These are phyloP conservation scores for Corchorus olitorius DNA, from an alignment of 345 rosid genomes.

Conservation along the genomic window DNA sequence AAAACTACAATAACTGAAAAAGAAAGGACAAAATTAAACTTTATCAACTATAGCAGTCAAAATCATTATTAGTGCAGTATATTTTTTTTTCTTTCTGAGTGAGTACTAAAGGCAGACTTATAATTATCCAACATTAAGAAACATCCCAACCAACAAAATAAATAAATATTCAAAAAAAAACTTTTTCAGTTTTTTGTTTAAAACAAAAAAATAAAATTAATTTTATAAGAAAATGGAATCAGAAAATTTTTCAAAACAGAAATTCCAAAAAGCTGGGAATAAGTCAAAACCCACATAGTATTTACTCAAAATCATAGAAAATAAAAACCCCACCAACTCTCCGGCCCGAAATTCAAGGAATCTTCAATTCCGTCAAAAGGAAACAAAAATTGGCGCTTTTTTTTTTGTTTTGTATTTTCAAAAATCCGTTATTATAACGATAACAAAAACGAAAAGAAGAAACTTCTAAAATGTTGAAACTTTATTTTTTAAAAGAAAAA, in stretches of 20 bases:
- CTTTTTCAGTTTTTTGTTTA: neutral
- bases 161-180: neutral
- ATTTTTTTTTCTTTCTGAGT: neutral
- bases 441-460: constrained; percentile 9
- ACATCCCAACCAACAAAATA: neutral
- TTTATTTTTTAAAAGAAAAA: neutral
- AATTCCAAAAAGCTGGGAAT: constrained; percentile 16
- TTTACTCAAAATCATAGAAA: constrained; percentile 30
- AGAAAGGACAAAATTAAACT: constrained; percentile 49
- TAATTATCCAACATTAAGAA: constrained; percentile 8
- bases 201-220: neutral
- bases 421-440: constrained; percentile 11
- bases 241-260: constrained; percentile 22
- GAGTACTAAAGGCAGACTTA: constrained; percentile 15
- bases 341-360: constrained; percentile 53
- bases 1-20: constrained; percentile 30
- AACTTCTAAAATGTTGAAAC: neutral
- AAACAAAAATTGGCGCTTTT: constrained; percentile 33
- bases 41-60: constrained; percentile 28
- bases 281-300: constrained; percentile 28
- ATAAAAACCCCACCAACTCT: constrained; percentile 21
- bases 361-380: constrained; percentile 18
- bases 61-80: constrained; percentile 21
- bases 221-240: constrained; percentile 6
- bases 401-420: constrained; percentile 1